Conservation (phyloP, 1,284 basidiomycete genomes). For the Sanghuangporus weigelae region DNA sequence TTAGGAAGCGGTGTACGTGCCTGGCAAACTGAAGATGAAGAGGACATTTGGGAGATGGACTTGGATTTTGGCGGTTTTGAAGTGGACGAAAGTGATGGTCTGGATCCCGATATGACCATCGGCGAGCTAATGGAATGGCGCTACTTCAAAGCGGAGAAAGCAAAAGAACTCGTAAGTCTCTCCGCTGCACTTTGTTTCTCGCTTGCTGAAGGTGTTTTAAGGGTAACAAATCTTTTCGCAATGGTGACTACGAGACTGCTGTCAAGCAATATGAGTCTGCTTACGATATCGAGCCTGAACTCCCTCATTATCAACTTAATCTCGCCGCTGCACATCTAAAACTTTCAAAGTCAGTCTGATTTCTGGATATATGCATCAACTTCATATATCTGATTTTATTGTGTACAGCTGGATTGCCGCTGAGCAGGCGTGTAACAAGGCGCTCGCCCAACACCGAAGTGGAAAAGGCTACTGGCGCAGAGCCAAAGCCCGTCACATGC, state of each 20-base stretch:
- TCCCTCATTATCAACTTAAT: conserved; percentile 68
- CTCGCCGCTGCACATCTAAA: conserved; percentile 66
- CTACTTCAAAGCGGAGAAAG: conserved; percentile 58
- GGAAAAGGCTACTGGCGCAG: conserved; percentile 63
- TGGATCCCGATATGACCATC: conserved; percentile 53
- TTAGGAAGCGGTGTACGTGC: conserved; percentile 54
- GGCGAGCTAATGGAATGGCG: conserved; percentile 66
- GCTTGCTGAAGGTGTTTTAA: conserved; percentile 24
- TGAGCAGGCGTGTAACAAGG: conserved; percentile 58
- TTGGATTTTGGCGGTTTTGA: conserved; percentile 54
- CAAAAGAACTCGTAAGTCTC: conserved; percentile 54
- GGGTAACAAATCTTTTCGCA: conserved; percentile 62
- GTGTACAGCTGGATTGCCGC: conserved; percentile 58
- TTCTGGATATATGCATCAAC: background rate
- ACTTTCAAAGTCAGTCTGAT: conserved; percentile 47
- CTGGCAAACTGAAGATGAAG: conserved; percentile 66
- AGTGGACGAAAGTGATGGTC: conserved; percentile 42
- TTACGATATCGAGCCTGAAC: conserved; percentile 56
- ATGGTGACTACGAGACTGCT: conserved; percentile 48
- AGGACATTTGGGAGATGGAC: conserved; percentile 66
- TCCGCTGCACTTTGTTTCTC: background rate
- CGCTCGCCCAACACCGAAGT: conserved; percentile 56
- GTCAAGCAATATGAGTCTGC: conserved; percentile 53
- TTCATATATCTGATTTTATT: background rate
- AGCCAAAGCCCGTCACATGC: conserved; percentile 56